A percentile compares a stretch with the other conserved stretches of the same genome.
These are phyloP conservation scores for Apiotrichum montevideense DNA, from an alignment of 1,284 basidiomycete genomes.

Conservation along the genomic window DNA sequence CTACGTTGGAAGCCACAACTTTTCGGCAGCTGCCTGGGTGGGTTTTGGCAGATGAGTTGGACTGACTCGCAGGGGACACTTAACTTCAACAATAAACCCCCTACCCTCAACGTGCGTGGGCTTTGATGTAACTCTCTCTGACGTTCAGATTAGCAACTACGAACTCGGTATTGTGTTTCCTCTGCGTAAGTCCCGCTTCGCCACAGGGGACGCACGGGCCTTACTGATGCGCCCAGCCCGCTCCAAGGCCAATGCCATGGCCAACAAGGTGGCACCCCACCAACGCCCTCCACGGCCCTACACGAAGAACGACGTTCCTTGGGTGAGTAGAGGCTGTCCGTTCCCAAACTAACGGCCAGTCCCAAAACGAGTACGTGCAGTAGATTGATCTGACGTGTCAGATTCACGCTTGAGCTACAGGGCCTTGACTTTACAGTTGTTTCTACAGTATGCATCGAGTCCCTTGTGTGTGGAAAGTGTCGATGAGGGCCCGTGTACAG, in stretches of 20 bases:
- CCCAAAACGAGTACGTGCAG: slow-evolving; percentile 11
- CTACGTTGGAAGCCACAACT: slow-evolving; percentile 45
- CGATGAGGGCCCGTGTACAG: no score
- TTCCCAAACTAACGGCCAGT: background rate
- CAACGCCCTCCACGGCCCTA: slow-evolving; percentile 38
- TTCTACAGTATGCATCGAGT: background rate
- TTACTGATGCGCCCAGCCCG: slow-evolving; percentile 20
- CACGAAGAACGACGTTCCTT: slow-evolving; percentile 30
- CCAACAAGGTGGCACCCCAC: slow-evolving; percentile 38
- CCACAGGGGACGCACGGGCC: no score
- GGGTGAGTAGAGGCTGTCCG: slow-evolving; percentile 26
- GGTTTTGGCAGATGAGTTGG: background rate
- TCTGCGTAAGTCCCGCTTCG: slow-evolving; percentile 26
- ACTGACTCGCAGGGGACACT: slow-evolving; percentile 29
- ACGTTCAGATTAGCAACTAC: slow-evolving; percentile 33
- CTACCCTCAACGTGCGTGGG: slow-evolving; percentile 19
- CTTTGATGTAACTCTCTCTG: background rate
- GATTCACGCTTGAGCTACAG: no score
- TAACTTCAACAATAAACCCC: slow-evolving; percentile 33
- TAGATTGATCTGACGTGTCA: background rate
- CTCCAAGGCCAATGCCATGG: slow-evolving; percentile 21
- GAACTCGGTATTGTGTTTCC: slow-evolving; percentile 46
- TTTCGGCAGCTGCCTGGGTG: slow-evolving; percentile 42
- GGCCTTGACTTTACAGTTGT: background rate
- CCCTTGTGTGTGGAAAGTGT: no score